Percentiles rank a stretch among this genome's conserved stretches.
Evolutionary conservation across 805 yeast species (phyloP).

Genomic region (Zygoascus tannicola): DNA sequence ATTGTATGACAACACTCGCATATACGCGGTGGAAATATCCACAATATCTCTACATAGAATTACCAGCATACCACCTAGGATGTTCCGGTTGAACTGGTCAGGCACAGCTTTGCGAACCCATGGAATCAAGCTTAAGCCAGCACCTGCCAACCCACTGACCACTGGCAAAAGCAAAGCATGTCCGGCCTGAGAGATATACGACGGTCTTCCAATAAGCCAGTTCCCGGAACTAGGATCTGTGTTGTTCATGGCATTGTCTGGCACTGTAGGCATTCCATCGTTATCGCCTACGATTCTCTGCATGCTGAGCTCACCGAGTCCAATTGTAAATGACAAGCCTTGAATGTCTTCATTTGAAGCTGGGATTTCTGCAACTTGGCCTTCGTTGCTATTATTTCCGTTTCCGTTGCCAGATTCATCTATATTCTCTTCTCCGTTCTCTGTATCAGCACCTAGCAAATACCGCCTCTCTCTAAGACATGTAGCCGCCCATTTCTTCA

Average conservation of each 20-base stretch:
- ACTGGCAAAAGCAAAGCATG: conserved; percentile 16
- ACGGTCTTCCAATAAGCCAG: conserved; percentile 15
- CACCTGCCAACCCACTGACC: conserved; percentile 15
- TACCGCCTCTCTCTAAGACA: neutral
- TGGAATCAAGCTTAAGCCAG: conserved; percentile 11
- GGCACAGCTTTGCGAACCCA: conserved; percentile 13
- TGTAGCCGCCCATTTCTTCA: conserved; percentile 13
- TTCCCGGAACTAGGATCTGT: conserved; percentile 4
- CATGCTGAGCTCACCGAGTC: neutral
- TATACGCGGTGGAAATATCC: conserved; percentile 19
- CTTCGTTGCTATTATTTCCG: neutral
- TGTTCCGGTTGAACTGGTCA: conserved; percentile 18
- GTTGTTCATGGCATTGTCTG: neutral
- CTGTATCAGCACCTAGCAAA: neutral
- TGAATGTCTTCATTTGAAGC: neutral
- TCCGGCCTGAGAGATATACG: conserved; percentile 11
- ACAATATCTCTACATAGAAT: conserved; percentile 18
- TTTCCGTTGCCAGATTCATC: conserved; percentile 2
- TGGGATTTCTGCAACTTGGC: neutral
- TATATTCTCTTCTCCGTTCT: conserved; percentile 5
- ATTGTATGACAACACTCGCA: conserved; percentile 7
- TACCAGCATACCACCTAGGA: conserved; percentile 19
- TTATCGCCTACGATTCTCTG: neutral
- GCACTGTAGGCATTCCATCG: neutral
- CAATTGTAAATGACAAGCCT: neutral